These are phyloP conservation scores for Backusella sp. DNA, from an alignment of 192 early-diverging fungal genomes.

Conservation along the genomic window DNA sequence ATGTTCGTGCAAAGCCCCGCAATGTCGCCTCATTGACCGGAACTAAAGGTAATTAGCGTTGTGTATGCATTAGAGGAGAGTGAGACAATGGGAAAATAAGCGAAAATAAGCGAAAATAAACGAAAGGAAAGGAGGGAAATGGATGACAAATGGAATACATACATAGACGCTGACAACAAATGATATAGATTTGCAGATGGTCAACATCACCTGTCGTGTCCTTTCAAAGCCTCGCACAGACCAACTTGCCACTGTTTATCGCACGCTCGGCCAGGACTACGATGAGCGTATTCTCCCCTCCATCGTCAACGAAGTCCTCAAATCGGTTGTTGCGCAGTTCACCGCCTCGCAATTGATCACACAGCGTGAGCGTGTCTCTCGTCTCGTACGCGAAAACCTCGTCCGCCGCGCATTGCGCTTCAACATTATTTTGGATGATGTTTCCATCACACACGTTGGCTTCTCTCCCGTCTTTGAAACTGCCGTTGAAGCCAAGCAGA, in stretches of 20 bases:
- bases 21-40: slow-evolving; percentile 98
- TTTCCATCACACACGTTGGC: slow-evolving; percentile 94
- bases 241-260: slow-evolving; percentile 78
- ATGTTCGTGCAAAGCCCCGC: slow-evolving; percentile 96
- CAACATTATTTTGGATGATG: slow-evolving; percentile 94
- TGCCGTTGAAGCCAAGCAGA: slow-evolving; percentile 99
- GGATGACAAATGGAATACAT: too few relatives aligned
- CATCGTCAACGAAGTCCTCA: slow-evolving; percentile 97
- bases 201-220: slow-evolving; percentile 98
- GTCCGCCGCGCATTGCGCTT: slow-evolving; percentile 77
- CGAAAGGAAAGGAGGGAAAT: too few relatives aligned
- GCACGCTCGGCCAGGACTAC: slow-evolving; percentile 90
- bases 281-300: slow-evolving; percentile 97
- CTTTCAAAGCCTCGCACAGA: slow-evolving; percentile 85
- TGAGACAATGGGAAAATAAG: neutral
- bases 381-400: slow-evolving; percentile 86
- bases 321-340: slow-evolving; percentile 98
- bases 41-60: slow-evolving; percentile 74
- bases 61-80: neutral
- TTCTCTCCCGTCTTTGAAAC: slow-evolving; percentile 93
- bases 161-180: neutral
- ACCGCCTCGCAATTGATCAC: slow-evolving; percentile 97
- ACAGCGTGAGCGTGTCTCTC: slow-evolving; percentile 94
- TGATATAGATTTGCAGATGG: slow-evolving; percentile 94
- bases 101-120: too few relatives aligned